Base-by-base conservation (phyloP, 768 basidiomycete genomes). In the Mycena leptocephala region DNA sequence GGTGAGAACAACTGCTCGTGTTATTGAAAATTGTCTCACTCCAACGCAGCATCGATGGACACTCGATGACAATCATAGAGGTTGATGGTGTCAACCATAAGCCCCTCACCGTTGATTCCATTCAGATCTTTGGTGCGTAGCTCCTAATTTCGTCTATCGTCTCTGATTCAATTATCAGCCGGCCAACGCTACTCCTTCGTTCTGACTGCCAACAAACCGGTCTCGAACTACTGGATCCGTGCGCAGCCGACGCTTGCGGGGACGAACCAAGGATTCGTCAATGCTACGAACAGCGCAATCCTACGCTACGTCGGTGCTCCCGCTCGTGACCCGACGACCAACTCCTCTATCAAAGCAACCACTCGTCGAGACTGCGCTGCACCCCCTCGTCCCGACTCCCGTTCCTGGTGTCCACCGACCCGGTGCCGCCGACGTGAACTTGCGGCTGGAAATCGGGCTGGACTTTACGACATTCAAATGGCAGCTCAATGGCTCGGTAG, bases 81-180 rank as follows among this genome's bases (percentile, higher is more conserved):
- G 51, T 83, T 11, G 89, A 90, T 46, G 85, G 86, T 1, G 76
- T 86, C 16, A 85, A 84, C 46, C 83, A 84, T 8, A 74, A 84
- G 33, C 86, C 86, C 9, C 78, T 86, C n/a, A 76, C 78, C 5
- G 88, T 87, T 4, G 85, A 88, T 64, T 84, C n/a, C 6, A 30
- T 51, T 46, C 79, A 35, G 55, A 30, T 14, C 1, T 13, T 61
- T 16, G n/a, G n/a, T n/a, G n/a, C n/a, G n/a, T n/a, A n/a, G n/a
- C n/a, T 67, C 5, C n/a, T n/a, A n/a, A 5, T 37, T 28, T 22
- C 24, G n/a, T n/a, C n/a, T n/a, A 80, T 22, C n/a, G n/a, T n/a
- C n/a, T n/a, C n/a, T n/a, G n/a, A n/a, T n/a, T n/a, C n/a, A n/a
- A n/a, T n/a, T n/a, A n/a, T n/a, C n/a, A 73, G 70, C 76, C 16